These are phyloP conservation scores for Pelargonium australe DNA, from an alignment of 441 rosid species.

Conservation along the genomic window DNA sequence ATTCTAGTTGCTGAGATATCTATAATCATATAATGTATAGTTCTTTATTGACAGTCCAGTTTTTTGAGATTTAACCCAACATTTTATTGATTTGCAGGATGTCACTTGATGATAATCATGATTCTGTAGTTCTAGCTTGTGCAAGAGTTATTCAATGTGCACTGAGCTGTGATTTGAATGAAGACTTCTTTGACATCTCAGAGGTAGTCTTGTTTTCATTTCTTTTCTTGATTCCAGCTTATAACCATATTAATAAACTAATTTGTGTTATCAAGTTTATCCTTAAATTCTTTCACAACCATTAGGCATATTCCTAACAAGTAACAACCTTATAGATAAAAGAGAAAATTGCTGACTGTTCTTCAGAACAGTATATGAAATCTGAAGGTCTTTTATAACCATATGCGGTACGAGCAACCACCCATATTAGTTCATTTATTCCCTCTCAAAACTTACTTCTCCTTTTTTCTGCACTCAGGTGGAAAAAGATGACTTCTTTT, in stretches of 20 bases:
- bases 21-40: too few relatives aligned
- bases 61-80: conserved; percentile 13
- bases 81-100: conserved; percentile 43
- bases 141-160: conserved; percentile 56
- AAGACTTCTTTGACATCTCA: conserved; percentile 49
- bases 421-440: conserved; percentile 5
- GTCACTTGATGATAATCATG: conserved; percentile 82
- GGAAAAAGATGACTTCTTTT: not conserved
- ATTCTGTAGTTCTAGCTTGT: conserved; percentile 70
- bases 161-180: conserved; percentile 66
- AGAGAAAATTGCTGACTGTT: not conserved
- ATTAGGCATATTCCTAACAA: not conserved
- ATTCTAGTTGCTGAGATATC: too few relatives aligned
- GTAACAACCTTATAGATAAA: not conserved
- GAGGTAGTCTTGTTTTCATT: conserved; percentile 44
- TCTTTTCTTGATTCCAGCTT: conserved; percentile 8
- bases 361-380: conserved; percentile 4
- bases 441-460: not conserved
- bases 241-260: conserved; percentile 3
- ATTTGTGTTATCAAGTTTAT: not conserved
- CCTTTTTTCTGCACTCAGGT: not conserved
- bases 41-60: too few relatives aligned
- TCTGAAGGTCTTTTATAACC: not conserved
- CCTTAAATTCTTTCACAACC: not conserved
- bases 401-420: not conserved